Percentiles rank a stretch among this genome's conserved stretches.
These are phyloP conservation scores for Trichoderma orchidacearum DNA, from an alignment of 495 filamentous ascomycete species.

Conservation along the genomic window DNA sequence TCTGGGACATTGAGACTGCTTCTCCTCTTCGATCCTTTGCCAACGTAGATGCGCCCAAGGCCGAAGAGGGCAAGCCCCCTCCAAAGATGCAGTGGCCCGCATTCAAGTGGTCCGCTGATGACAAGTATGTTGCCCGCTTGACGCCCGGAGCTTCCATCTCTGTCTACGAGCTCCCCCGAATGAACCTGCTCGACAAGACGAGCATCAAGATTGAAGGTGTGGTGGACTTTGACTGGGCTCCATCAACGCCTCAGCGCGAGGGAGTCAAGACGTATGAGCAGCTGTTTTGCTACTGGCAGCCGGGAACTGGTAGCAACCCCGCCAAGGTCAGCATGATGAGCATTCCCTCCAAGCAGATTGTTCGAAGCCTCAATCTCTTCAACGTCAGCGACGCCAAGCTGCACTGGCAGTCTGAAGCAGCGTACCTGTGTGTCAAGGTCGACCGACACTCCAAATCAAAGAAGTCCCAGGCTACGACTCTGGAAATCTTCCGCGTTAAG, in stretches of 20 bases:
- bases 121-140: constrained; percentile 91
- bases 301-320: constrained; percentile 96
- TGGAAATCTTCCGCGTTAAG: constrained; percentile 92
- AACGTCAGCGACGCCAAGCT: constrained; percentile 95
- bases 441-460: constrained; percentile 98
- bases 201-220: constrained; percentile 91
- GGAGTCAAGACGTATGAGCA: constrained; percentile 85
- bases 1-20: constrained; percentile 89
- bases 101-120: constrained; percentile 97
- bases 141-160: constrained; percentile 80
- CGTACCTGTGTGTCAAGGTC: constrained; percentile 95
- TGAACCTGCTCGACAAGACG: constrained; percentile 80
- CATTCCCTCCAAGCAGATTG: constrained; percentile 83
- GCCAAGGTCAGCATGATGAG: constrained; percentile 93
- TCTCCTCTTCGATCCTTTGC: constrained; percentile 87
- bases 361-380: constrained; percentile 91
- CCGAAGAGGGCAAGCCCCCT: constrained; percentile 43
- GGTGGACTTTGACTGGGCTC: constrained; percentile 96
- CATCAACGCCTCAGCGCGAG: constrained; percentile 62
- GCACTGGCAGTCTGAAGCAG: constrained; percentile 89
- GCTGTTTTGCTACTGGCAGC: constrained; percentile 96
- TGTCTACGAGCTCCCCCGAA: constrained; percentile 84
- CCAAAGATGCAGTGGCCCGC: constrained; percentile 96
- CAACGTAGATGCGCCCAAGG: constrained; percentile 63
- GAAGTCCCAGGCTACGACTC: constrained; percentile 89